phyloP scores from a whole-genome alignment of 2,329 filamentous ascomycete species.

The Xylariaceae sp. region DNA sequence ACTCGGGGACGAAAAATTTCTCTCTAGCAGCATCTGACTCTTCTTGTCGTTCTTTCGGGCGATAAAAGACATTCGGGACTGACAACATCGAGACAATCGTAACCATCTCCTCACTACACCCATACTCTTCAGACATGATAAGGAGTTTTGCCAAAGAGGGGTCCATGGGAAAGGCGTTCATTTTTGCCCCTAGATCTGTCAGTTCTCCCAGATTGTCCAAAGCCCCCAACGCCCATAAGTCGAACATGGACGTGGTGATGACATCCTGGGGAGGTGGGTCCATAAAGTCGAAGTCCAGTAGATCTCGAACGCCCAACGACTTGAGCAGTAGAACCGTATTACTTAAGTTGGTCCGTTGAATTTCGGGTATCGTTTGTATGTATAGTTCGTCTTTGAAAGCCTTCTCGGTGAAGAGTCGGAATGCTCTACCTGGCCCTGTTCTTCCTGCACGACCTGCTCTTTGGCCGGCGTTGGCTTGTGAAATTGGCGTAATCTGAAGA shows the following conservation, averaged over 20 bases:
- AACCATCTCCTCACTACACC: constrained; percentile 94
- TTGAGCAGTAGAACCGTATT: constrained; percentile 95
- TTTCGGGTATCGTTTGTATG: constrained; percentile 94
- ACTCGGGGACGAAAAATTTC: constrained; percentile 98
- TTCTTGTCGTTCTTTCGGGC: constrained; percentile 93
- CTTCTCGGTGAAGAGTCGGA: constrained; percentile 88
- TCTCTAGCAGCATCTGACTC: constrained; percentile 93
- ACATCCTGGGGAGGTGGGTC: constrained; percentile 97
- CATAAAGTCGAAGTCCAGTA: constrained; percentile 98
- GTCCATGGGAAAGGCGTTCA: constrained; percentile 99
- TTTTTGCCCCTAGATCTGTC: constrained; percentile 79
- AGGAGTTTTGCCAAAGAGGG: constrained; percentile 91
- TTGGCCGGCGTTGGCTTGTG: constrained; percentile 92
- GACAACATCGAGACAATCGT: constrained; percentile 98
- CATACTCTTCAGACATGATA: constrained; percentile 85
- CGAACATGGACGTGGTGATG: constrained; percentile 94
- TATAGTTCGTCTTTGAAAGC: constrained; percentile 96
- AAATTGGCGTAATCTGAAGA: constrained; percentile 94
- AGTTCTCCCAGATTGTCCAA: constrained; percentile 91
- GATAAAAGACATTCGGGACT: constrained; percentile 93
- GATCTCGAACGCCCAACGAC: constrained; percentile 86
- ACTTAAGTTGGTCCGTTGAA: constrained; percentile 91
- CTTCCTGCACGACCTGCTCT: constrained; percentile 89
- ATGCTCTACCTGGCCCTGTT: constrained; percentile 93
- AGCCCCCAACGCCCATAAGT: constrained; percentile 92